A percentile compares a stretch with the other conserved stretches of the same genome.
Evolutionary conservation across 257 asterid genomes (phyloP).

Genomic region (Solanum medicagineum): DNA sequence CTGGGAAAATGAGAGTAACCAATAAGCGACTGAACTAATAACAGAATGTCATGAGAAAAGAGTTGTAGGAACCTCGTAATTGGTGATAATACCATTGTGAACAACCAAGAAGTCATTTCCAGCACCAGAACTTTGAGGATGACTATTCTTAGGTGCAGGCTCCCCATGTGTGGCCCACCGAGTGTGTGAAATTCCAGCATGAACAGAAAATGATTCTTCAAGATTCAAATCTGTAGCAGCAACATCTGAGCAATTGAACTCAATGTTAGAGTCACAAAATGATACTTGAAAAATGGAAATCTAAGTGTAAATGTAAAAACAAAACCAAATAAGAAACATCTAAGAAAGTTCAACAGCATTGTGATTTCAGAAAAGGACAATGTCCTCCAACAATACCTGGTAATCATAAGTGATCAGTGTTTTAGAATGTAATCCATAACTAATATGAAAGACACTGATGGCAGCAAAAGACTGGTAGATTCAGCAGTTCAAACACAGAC

Average conservation of each 20-base stretch:
- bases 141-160: slow-evolving; percentile 96
- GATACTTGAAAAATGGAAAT: not conserved
- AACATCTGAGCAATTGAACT: slow-evolving; percentile 48
- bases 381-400: not conserved
- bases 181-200: slow-evolving; percentile 98
- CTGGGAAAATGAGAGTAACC: not conserved
- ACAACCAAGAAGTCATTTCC: slow-evolving; percentile 84
- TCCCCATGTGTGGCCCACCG: slow-evolving; percentile 99
- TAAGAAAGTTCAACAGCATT: not conserved
- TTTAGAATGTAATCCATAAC: not conserved
- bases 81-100: slow-evolving; percentile 92
- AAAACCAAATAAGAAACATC: not conserved
- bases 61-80: slow-evolving; percentile 57
- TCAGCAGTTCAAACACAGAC: not conserved
- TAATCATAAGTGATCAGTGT: not conserved
- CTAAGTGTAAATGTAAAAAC: not conserved
- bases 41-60: not conserved
- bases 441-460: not conserved
- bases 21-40: not conserved
- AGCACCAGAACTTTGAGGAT: slow-evolving; percentile 81
- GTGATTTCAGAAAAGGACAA: not conserved
- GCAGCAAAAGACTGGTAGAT: not conserved
- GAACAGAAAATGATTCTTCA: slow-evolving; percentile 72
- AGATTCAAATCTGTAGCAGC: slow-evolving; percentile 60
- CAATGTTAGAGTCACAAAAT: not conserved